A percentile compares a stretch with the other conserved stretches of the same genome.
Conservation (phyloP, 345 rosid genomes). For the rapeseed (Brassica napus) region Da-Ae NC_063441.1:21641501-21642000, state of each 20-base stretch:
- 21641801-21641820: slow-evolving; percentile 72
- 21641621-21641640: slow-evolving; percentile 80
- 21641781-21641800: slow-evolving; percentile 77
- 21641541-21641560: slow-evolving; percentile 66
- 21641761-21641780: slow-evolving; percentile 69
- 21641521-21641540: no score
- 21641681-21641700: slow-evolving; percentile 39
- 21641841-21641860: slow-evolving; percentile 90
- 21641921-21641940: not conserved
- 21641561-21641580: slow-evolving; percentile 72
- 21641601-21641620: slow-evolving; percentile 61
- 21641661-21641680: slow-evolving; percentile 66
- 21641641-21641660: slow-evolving; percentile 95
- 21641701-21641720: not conserved
- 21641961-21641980: slow-evolving; percentile 99
- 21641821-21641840: slow-evolving; percentile 93
- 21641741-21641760: not conserved
- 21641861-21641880: slow-evolving; percentile 85
- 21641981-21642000: slow-evolving; percentile 95
- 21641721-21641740: not conserved
- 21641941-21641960: slow-evolving; percentile 15
- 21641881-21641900: slow-evolving; percentile 1
- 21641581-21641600: slow-evolving; percentile 95
- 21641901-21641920: not conserved
- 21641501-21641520: no score